A percentile compares a stretch with the other conserved stretches of the same genome.
Conservation (phyloP, 202 grass and related monocot genomes). For the Miscanthus sacchariflorus region DNA sequence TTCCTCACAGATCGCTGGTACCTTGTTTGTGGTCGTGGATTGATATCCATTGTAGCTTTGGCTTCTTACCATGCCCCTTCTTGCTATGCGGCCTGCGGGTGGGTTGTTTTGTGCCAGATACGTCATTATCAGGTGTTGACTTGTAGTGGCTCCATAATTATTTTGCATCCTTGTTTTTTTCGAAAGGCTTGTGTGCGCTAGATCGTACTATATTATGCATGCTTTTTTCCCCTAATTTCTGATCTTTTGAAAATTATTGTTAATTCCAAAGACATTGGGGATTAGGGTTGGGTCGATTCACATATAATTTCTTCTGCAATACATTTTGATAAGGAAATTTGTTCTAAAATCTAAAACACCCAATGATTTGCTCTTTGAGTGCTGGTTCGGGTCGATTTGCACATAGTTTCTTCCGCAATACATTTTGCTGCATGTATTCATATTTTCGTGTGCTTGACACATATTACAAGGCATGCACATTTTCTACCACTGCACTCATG, state of each 20-base stretch:
- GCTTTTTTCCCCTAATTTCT: no score
- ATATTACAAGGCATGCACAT: no score
- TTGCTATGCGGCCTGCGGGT: not conserved
- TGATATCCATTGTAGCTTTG: not conserved
- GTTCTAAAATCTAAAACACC: no score
- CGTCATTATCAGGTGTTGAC: not conserved
- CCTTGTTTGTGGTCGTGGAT: slow-evolving; percentile 10
- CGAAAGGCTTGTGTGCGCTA: not conserved
- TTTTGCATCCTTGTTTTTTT: not conserved
- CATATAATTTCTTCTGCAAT: no score
- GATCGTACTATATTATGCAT: not conserved
- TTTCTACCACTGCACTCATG: no score
- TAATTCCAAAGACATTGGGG: not conserved
- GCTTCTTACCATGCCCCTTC: not conserved
- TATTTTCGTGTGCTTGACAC: no score
- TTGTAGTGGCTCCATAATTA: not conserved
- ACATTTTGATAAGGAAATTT: no score
- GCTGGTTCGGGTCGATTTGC: no score
- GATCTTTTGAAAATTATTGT: no score
- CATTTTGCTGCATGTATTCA: no score
- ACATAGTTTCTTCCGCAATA: no score
- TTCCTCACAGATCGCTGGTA: not conserved
- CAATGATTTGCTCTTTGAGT: no score
- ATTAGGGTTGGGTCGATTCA: not conserved
- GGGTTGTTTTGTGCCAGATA: not conserved